Evolutionary conservation across 2,329 filamentous ascomycete genomes (phyloP).

Genomic region (Lachnellula subtilissima): DNA sequence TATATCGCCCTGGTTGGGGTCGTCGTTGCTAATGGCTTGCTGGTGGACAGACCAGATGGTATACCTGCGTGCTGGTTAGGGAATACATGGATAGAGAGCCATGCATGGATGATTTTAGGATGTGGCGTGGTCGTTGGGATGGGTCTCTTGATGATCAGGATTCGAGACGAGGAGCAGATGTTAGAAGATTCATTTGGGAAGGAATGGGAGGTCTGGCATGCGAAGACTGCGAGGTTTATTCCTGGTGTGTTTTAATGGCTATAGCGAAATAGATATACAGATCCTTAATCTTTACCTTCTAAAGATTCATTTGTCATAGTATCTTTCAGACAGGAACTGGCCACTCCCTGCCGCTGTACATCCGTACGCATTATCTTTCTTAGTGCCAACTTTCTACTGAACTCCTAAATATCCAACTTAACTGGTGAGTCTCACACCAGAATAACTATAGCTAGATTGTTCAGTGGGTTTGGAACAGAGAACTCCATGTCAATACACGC

Average conservation of each 20-base stretch:
- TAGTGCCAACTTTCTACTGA: too few relatives aligned
- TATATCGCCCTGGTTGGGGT: conserved; percentile 52
- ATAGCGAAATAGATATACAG: not conserved
- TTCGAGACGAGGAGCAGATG: conserved; percentile 47
- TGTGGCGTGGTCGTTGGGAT: too few relatives aligned
- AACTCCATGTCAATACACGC: too few relatives aligned
- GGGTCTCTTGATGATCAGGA: conserved; percentile 27
- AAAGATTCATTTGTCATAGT: too few relatives aligned
- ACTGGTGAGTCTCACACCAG: too few relatives aligned
- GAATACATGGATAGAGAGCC: conserved; percentile 44
- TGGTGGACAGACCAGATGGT: conserved; percentile 38
- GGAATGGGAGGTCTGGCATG: conserved; percentile 47
- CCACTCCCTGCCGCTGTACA: too few relatives aligned
- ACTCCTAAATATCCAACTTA: too few relatives aligned
- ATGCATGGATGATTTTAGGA: conserved; percentile 31
- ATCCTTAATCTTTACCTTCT: too few relatives aligned
- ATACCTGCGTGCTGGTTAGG: conserved; percentile 42
- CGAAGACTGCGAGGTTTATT: conserved; percentile 43
- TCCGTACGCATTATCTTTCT: too few relatives aligned
- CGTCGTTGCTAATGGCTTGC: conserved; percentile 25
- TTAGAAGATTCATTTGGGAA: conserved; percentile 41
- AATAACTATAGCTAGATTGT: too few relatives aligned
- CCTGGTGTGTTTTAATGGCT: conserved; percentile 36
- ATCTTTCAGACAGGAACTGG: too few relatives aligned
- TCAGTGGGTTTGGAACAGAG: too few relatives aligned